Percentiles rank a stretch among this genome's conserved stretches.
These are phyloP conservation scores for Dryas drummondii DNA, from an alignment of 306 rosid species.

Conservation along the genomic window DNA sequence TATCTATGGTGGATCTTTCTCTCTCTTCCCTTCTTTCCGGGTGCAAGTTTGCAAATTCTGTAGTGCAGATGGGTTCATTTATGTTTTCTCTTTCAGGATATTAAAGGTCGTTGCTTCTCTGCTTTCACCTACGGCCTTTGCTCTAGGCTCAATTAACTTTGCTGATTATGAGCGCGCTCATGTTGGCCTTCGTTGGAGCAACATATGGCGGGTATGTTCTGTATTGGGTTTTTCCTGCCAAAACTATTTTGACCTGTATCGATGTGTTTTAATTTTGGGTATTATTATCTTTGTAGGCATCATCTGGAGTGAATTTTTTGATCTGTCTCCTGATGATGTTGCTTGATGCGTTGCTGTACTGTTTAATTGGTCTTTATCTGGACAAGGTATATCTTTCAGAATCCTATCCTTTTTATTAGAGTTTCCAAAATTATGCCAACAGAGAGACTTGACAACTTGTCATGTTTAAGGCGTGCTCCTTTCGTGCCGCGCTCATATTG, in stretches of 20 bases:
- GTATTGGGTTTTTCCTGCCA: slow-evolving; percentile 5
- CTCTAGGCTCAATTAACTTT: slow-evolving; percentile 86
- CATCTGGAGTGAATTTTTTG: slow-evolving; percentile 88
- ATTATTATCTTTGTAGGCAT: slow-evolving; percentile 54
- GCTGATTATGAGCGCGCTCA: slow-evolving; percentile 99
- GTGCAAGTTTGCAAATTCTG: slow-evolving; percentile 12
- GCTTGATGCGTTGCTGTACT: slow-evolving; percentile 74
- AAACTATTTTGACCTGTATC: slow-evolving; percentile 7
- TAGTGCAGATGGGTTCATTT: slow-evolving; percentile 24
- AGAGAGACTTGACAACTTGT: neutral
- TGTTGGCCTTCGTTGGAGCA: slow-evolving; percentile 99
- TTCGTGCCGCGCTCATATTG: neutral
- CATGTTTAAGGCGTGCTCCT: neutral
- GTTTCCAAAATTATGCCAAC: neutral
- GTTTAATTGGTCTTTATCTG: slow-evolving; percentile 83
- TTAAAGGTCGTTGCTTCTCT: slow-evolving; percentile 80
- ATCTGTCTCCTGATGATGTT: slow-evolving; percentile 88
- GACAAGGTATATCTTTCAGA: slow-evolving; percentile 66
- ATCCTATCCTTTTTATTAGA: neutral
- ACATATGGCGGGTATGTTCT: slow-evolving; percentile 77
- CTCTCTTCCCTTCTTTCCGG: neutral
- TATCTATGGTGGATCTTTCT: slow-evolving; percentile 9
- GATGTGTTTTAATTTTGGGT: slow-evolving; percentile 18
- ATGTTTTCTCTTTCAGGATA: slow-evolving; percentile 52
- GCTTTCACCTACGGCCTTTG: slow-evolving; percentile 95